These are phyloP conservation scores for button mushroom (Agaricus bisporus) DNA, from an alignment of 768 basidiomycete species.

Conservation along the genomic window DNA sequence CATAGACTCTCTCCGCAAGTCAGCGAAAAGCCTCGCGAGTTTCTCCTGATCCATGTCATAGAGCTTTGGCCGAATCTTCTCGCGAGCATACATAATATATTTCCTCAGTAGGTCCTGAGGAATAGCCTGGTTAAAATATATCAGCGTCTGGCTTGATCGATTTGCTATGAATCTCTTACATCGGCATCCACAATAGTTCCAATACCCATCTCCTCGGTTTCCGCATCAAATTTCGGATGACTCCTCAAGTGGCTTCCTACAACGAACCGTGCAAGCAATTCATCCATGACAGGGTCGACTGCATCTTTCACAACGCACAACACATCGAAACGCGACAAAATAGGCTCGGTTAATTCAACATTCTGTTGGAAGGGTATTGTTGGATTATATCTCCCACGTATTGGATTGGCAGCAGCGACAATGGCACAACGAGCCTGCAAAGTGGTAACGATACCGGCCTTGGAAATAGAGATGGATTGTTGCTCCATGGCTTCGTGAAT, in stretches of 20 bases:
- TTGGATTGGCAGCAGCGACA: constrained; percentile 96
- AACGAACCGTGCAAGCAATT: constrained; percentile 94
- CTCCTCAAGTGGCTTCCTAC: constrained; percentile 93
- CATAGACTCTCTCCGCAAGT: constrained; percentile 91
- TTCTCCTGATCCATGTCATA: constrained; percentile 96
- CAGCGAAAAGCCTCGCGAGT: constrained; percentile 87
- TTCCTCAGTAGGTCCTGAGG: constrained; percentile 94
- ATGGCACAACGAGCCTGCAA: constrained; percentile 97
- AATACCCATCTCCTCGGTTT: constrained; percentile 90
- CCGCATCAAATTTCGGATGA: constrained; percentile 87
- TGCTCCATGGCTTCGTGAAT: constrained; percentile 99
- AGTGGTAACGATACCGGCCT: constrained; percentile 98
- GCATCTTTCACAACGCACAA: constrained; percentile 97
- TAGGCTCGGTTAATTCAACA: constrained; percentile 97
- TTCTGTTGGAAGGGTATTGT: constrained; percentile 98
- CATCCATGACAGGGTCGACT: constrained; percentile 95
- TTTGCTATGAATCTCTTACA: constrained; percentile 42
- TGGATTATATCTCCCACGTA: constrained; percentile 95
- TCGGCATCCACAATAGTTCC: constrained; percentile 85
- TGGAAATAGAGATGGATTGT: constrained; percentile 97
- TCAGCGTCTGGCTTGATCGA: constrained; percentile 1
- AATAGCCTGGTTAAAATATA: constrained; percentile 59
- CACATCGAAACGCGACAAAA: constrained; percentile 96
- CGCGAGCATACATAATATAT: constrained; percentile 98
- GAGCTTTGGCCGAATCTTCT: constrained; percentile 87